These are phyloP conservation scores for Rhodomyrtus psidioides DNA, from an alignment of 441 rosid species.

Conservation along the genomic window DNA sequence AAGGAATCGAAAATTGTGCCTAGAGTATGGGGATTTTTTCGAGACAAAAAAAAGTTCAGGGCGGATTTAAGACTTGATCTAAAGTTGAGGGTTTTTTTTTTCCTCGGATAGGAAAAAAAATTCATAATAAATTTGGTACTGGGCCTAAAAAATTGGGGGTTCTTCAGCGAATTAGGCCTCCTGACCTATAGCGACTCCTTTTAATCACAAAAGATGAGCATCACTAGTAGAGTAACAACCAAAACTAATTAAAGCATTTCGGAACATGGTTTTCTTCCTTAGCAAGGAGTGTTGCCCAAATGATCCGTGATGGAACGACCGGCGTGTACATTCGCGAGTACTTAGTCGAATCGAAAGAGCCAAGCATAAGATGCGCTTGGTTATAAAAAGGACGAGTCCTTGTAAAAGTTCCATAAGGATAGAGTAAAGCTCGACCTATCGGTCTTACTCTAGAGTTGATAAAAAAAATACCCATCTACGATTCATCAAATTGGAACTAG, in stretches of 20 bases:
- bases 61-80: no score
- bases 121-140: no score
- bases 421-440: background rate
- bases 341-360: background rate
- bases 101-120: rapidly evolving
- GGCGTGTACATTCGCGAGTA: background rate
- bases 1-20: no score
- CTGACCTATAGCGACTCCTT: background rate
- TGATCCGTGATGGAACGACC: background rate
- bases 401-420: background rate
- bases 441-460: background rate
- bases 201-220: background rate
- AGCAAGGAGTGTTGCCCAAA: background rate
- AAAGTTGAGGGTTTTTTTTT: no score
- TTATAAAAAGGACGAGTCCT: background rate
- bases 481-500: background rate
- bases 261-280: background rate
- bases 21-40: no score
- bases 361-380: background rate
- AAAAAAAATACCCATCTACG: no score
- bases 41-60: no score
- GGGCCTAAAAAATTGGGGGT: no score
- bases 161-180: no score
- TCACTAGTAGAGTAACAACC: background rate
- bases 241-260: background rate